phyloP scores from a whole-genome alignment of 2,329 filamentous ascomycete species.

The Byssochlamys sp. region DNA sequence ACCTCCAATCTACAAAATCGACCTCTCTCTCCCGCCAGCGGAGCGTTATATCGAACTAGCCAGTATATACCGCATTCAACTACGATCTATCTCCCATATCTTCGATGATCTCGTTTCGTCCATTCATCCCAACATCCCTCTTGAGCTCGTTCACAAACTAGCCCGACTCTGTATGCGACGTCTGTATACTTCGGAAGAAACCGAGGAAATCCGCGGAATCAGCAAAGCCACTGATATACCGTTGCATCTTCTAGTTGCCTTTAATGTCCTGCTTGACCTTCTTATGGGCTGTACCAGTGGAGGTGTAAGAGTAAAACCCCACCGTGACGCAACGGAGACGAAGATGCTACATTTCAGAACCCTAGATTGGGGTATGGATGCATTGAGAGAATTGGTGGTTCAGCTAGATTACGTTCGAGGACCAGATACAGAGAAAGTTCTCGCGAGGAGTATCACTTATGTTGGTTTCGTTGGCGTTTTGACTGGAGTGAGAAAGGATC shows the following conservation, averaged over 20 bases:
- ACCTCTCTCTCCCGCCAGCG: conserved; percentile 45
- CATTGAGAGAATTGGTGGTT: conserved; percentile 41
- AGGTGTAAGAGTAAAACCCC: conserved; percentile 23
- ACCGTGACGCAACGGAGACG: conserved; percentile 3
- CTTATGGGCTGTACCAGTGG: conserved; percentile 59
- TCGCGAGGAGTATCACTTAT: conserved; percentile 41
- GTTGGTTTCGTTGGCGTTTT: conserved; percentile 43
- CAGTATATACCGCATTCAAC: conserved; percentile 34
- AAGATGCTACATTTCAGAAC: conserved; percentile 34
- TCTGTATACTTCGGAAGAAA: conserved; percentile 48
- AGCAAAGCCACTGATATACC: conserved; percentile 41
- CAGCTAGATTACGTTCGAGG: conserved; percentile 42
- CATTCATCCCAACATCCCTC: conserved; percentile 10
- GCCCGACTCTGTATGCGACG: conserved; percentile 42
- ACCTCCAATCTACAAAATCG: conserved; percentile 39
- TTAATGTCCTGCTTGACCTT: conserved; percentile 55
- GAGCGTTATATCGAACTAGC: conserved; percentile 45
- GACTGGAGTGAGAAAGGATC: conserved; percentile 37
- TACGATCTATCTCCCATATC: conserved; percentile 37
- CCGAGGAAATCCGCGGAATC: conserved; percentile 52
- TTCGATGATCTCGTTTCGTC: conserved; percentile 43
- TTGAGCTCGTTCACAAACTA: conserved; percentile 21
- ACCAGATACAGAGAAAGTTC: conserved; percentile 21
- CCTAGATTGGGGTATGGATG: conserved; percentile 48
- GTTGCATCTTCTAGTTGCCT: conserved; percentile 51